Conservation (phyloP, 805 yeast genomes). For the Wickerhamomyces rabaulensis region DNA sequence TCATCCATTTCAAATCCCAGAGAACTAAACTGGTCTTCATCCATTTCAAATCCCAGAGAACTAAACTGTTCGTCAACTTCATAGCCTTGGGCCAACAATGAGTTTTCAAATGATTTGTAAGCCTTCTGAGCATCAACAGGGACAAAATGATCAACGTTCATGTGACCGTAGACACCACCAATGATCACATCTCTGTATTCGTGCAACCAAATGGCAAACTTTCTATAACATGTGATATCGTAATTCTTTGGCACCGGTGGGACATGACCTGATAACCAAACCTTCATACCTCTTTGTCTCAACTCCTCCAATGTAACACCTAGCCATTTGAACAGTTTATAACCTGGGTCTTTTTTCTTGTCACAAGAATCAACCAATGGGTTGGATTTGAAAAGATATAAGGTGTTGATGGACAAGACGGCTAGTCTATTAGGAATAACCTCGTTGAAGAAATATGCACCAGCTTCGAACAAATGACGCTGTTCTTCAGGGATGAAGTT, state of each 20-base stretch:
- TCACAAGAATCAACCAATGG: constrained; percentile 84
- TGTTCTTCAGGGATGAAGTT: constrained; percentile 73
- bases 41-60: not conserved
- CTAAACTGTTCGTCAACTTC: constrained; percentile 20
- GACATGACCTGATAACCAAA: constrained; percentile 85
- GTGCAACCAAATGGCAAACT: constrained; percentile 74
- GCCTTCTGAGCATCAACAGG: constrained; percentile 71
- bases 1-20: not conserved
- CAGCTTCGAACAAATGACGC: constrained; percentile 65
- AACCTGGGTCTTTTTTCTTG: constrained; percentile 70
- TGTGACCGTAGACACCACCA: constrained; percentile 84
- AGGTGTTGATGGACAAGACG: constrained; percentile 70
- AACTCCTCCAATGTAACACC: constrained; percentile 70
- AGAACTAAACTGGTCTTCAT: constrained; percentile 10
- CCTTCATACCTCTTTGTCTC: constrained; percentile 70
- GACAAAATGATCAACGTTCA: constrained; percentile 84
- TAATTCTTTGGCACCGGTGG: constrained; percentile 80
- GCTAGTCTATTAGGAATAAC: constrained; percentile 79
- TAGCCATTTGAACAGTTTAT: constrained; percentile 69
- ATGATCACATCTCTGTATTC: constrained; percentile 80
- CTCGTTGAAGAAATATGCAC: constrained; percentile 70
- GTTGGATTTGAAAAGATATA: constrained; percentile 68
- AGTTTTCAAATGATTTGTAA: constrained; percentile 34
- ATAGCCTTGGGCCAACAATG: constrained; percentile 22
- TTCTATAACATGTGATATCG: constrained; percentile 67